Evolutionary conservation across 73 alveolate species (phyloP).

Genomic region (Paramecium primaurelia): DNA sequence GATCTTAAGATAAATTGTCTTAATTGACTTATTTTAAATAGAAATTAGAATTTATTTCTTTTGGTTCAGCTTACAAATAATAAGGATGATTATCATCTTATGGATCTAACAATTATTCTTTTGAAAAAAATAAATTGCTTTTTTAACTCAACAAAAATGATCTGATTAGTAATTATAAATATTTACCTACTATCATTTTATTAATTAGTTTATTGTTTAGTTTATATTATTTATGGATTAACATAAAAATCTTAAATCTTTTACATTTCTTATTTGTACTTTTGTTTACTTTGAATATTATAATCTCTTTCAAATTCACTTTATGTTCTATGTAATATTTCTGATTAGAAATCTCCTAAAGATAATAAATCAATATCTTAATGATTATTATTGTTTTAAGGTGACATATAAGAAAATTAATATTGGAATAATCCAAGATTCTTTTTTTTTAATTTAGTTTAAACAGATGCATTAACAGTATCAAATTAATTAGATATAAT

Average conservation of each 20-base stretch:
- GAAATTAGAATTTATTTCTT: neutral
- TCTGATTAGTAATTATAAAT: neutral
- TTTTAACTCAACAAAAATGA: neutral
- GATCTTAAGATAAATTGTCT: neutral
- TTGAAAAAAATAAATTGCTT: neutral
- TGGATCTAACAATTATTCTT: neutral
- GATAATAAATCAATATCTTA: neutral
- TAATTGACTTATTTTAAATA: neutral
- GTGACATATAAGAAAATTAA: neutral
- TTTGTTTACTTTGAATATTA: neutral
- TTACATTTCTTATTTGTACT: neutral
- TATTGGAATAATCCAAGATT: neutral
- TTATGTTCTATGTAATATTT: neutral
- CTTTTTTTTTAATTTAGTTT: neutral
- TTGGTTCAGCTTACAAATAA: neutral
- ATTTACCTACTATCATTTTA: neutral
- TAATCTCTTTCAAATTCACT: neutral
- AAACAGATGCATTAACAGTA: neutral
- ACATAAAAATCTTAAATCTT: neutral
- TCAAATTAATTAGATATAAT: neutral
- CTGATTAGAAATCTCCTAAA: neutral
- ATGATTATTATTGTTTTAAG: neutral
- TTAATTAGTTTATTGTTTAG: neutral
- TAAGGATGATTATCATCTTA: neutral
- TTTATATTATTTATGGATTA: neutral